These are phyloP conservation scores for Sporothrix globosa DNA, from an alignment of 2,329 filamentous ascomycete genomes.

Conservation along the genomic window DNA sequence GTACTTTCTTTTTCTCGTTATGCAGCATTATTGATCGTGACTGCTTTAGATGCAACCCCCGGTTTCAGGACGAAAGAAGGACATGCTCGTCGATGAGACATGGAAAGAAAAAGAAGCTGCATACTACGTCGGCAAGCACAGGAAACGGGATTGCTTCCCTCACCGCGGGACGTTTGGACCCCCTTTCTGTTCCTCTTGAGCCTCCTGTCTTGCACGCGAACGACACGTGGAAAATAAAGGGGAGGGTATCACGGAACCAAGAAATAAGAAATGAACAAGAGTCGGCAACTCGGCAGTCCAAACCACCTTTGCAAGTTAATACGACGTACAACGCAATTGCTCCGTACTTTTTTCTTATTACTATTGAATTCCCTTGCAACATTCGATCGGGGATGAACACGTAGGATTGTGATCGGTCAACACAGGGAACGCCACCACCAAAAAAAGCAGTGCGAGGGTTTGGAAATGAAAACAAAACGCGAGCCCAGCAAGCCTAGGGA, in stretches of 20 bases:
- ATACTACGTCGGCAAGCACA: neutral
- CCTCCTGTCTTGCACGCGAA: neutral
- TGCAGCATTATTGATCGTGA: neutral
- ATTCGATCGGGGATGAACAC: slow-evolving; percentile 17
- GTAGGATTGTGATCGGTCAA: slow-evolving; percentile 22
- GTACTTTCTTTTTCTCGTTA: slow-evolving; percentile 1
- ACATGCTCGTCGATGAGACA: neutral
- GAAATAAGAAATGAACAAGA: neutral
- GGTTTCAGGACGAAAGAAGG: neutral
- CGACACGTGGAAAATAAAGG: slow-evolving; percentile 27
- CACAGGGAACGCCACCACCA: neutral
- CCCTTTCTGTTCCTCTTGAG: neutral
- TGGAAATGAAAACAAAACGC: neutral
- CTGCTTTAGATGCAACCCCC: neutral
- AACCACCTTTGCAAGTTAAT: neutral
- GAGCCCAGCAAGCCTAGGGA: neutral
- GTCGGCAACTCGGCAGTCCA: neutral
- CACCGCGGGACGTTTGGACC: neutral
- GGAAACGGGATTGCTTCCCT: neutral
- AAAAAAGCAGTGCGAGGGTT: neutral
- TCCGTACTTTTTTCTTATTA: neutral
- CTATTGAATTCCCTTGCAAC: neutral
- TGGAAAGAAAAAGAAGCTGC: neutral
- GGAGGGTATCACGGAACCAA: neutral
- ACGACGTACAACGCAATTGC: too few relatives aligned